phyloP scores from a whole-genome alignment of 768 basidiomycete species.

The Gautieria morchelliformis region DNA sequence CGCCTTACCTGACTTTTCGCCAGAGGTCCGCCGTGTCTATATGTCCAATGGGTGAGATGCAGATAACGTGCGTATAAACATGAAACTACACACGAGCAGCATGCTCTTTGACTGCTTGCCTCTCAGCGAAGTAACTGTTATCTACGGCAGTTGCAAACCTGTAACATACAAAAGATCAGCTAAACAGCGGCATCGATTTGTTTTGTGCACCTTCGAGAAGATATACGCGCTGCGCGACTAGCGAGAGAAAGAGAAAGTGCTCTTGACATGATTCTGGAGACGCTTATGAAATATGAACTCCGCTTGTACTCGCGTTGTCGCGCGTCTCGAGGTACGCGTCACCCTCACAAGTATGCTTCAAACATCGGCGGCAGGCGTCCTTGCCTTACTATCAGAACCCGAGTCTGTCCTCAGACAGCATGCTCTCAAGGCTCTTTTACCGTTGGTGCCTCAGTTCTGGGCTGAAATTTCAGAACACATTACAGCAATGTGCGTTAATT shows the following conservation, averaged over 20 bases:
- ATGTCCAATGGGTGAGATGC: not conserved
- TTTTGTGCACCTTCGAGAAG: slow-evolving; percentile 1
- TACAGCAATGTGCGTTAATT: slow-evolving; percentile 65
- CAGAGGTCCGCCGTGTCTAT: slow-evolving; percentile 71
- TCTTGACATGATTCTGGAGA: slow-evolving; percentile 1
- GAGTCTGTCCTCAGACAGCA: slow-evolving; percentile 83
- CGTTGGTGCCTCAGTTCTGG: slow-evolving; percentile 92
- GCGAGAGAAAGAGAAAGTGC: not conserved
- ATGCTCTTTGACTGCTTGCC: slow-evolving; percentile 53
- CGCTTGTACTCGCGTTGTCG: not conserved
- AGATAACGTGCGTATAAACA: slow-evolving; percentile 6
- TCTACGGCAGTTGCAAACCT: slow-evolving; percentile 9
- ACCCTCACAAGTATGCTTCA: slow-evolving; percentile 27
- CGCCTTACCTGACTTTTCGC: slow-evolving; percentile 73
- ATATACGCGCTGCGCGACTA: slow-evolving; percentile 3
- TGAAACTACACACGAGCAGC: slow-evolving; percentile 46
- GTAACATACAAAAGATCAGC: not conserved
- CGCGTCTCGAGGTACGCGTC: slow-evolving; percentile 7
- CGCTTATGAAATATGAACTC: not conserved
- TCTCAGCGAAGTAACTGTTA: slow-evolving; percentile 35
- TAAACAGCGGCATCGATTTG: not conserved
- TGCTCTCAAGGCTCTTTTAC: slow-evolving; percentile 75
- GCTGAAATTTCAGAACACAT: slow-evolving; percentile 97
- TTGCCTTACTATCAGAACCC: slow-evolving; percentile 85
- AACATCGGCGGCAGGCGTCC: slow-evolving; percentile 80